Conservation (phyloP, 2,329 filamentous ascomycete species). For the Tolypocladium pustulatum region DNA sequence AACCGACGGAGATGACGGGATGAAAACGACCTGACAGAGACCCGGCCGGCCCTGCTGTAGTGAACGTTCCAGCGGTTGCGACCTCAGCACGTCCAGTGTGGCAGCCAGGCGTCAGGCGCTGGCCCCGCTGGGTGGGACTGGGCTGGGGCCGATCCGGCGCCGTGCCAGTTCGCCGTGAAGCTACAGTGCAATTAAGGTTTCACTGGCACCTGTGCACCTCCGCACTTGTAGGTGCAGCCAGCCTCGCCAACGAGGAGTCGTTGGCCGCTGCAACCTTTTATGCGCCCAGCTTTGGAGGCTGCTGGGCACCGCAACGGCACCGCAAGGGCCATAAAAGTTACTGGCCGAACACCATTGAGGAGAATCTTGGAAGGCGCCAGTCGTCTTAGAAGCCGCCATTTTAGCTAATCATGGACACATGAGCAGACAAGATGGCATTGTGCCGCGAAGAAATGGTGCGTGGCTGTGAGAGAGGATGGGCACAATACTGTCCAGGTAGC, state of each 20-base stretch:
- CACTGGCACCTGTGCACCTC: background rate
- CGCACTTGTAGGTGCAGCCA: background rate
- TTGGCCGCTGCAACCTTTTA: background rate
- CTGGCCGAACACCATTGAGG: too few species aligned
- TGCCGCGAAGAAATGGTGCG: background rate
- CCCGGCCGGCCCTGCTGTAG: background rate
- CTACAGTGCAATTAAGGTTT: conserved; percentile 1
- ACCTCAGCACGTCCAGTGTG: background rate
- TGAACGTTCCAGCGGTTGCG: background rate
- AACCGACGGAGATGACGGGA: background rate
- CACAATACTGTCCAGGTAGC: too few species aligned
- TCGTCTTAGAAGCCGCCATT: background rate
- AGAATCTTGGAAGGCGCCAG: background rate
- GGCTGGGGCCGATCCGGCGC: background rate
- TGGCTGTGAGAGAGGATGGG: background rate
- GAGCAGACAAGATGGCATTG: background rate
- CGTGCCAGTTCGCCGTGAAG: background rate
- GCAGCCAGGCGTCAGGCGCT: background rate
- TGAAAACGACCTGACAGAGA: background rate
- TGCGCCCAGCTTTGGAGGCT: background rate
- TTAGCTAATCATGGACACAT: background rate
- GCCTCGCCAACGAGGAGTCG: background rate
- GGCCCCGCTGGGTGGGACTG: background rate
- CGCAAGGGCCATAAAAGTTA: background rate
- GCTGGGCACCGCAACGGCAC: background rate